Evolutionary conservation across 2,329 filamentous ascomycete species (phyloP).

Genomic region (Fusarium sp.): DNA sequence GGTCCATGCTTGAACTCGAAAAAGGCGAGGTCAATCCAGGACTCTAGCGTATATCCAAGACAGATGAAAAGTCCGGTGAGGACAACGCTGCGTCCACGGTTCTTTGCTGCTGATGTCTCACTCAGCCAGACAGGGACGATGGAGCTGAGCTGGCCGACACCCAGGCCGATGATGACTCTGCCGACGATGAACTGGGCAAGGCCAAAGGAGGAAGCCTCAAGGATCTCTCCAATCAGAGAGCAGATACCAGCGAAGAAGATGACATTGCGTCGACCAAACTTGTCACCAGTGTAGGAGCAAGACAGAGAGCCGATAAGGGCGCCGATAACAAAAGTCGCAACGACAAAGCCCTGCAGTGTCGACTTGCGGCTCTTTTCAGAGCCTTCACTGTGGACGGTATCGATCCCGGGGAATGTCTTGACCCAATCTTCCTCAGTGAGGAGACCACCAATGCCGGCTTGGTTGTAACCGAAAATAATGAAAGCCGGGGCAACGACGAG

Average conservation of each 20-base stretch:
- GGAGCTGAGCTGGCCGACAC: slow-evolving; percentile 65
- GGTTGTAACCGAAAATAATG: slow-evolving; percentile 68
- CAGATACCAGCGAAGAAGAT: slow-evolving; percentile 66
- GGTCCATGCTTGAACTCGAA: slow-evolving; percentile 42
- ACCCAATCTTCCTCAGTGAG: slow-evolving; percentile 72
- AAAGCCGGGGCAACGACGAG: slow-evolving; percentile 58
- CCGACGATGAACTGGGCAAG: slow-evolving; percentile 53
- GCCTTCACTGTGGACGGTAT: slow-evolving; percentile 62
- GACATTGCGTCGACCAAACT: slow-evolving; percentile 67
- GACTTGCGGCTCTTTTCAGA: slow-evolving; percentile 55
- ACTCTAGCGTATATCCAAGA: slow-evolving; percentile 53
- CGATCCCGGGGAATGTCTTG: slow-evolving; percentile 60
- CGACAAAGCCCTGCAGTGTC: slow-evolving; percentile 57
- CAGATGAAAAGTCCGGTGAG: slow-evolving; percentile 65
- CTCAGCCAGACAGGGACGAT: slow-evolving; percentile 67
- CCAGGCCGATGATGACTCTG: slow-evolving; percentile 64
- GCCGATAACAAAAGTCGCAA: slow-evolving; percentile 67
- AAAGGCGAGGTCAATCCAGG: slow-evolving; percentile 61
- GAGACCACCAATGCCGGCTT: slow-evolving; percentile 77
- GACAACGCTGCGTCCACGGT: slow-evolving; percentile 59
- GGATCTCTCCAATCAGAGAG: slow-evolving; percentile 63
- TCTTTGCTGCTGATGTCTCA: slow-evolving; percentile 62
- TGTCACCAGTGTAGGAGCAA: slow-evolving; percentile 63
- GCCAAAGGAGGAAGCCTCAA: slow-evolving; percentile 64
- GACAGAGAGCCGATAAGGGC: slow-evolving; percentile 64